Evolutionary conservation across 345 rosid species (phyloP), one percentile per base, ranked within the genome.

Genomic region (Cardamine resedifolia): DNA sequence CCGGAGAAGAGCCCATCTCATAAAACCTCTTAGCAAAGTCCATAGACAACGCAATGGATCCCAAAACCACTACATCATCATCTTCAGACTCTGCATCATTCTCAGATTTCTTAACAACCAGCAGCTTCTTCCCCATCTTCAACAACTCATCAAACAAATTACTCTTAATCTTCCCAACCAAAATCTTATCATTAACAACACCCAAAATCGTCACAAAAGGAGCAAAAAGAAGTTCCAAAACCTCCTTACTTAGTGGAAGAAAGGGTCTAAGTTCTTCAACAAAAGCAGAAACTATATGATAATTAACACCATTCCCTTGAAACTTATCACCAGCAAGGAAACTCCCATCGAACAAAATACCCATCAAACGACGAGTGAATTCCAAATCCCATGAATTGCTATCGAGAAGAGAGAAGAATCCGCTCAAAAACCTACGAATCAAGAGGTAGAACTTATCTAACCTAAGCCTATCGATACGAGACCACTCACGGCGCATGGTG

Each of bases 401-500:
- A 83, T 73, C 84, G 73, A 89, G 49, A 14, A 87, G 50, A 7
- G 50, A 55, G 64, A 95, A 88, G 66, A 81, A 76, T 0, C 72
- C 77, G 26, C 72, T 81, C 79, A 91, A 38, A 38, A 95, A 91
- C 66, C 83, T 87, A 33, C 99, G 88, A 61, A 95, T 88, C 81
- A 95, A 72, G 52, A 85, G 87, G 68, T 91, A 91, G 27, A 91
- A 95, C 79, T 95, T 95, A 72, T 95, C 99, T 58, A 95, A 82
- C 80, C 96, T 84, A 64, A 89, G 86, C 2, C 75, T 30, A 63
- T 95, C 99, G 58, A 95, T 90, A 26, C 99, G 95, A 2, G 85
- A 69, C 99, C 99, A 95, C 85, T 95, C 93, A 8, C 96, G 90
- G 36, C 99, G 96, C 90, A 95, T 87, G 34, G 96, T 91, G 76